Evolutionary conservation across 2,329 filamentous ascomycete species (phyloP).

Genomic region (Fonsecaea pugnacius): DNA sequence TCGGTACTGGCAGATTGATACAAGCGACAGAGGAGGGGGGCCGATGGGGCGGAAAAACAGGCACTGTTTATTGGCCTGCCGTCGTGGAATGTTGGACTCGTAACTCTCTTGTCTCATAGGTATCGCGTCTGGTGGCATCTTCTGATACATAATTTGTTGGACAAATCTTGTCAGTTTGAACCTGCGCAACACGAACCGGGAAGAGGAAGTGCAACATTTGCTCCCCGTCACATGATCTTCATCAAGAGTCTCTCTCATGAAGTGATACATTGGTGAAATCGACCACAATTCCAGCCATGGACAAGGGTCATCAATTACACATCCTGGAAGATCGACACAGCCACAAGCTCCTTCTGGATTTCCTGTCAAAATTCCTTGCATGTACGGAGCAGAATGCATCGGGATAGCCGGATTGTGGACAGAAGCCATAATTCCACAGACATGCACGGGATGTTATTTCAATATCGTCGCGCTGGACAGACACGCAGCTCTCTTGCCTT

Average conservation of each 20-base stretch:
- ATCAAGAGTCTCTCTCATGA: background rate
- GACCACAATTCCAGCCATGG: background rate
- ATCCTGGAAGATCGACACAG: background rate
- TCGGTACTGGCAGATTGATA: background rate
- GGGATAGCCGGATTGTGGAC: background rate
- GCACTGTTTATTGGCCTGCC: background rate
- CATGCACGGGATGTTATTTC: background rate
- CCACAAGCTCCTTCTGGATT: background rate
- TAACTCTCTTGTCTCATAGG: too few relatives aligned
- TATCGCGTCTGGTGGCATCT: background rate
- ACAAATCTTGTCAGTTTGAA: conserved; percentile 1
- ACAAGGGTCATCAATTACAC: background rate
- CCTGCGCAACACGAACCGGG: background rate
- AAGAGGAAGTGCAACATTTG: background rate
- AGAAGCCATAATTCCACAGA: background rate
- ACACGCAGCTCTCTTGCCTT: background rate
- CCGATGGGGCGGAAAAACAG: background rate
- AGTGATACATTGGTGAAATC: background rate
- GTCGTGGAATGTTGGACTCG: background rate
- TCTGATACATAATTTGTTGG: background rate
- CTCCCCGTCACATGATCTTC: background rate
- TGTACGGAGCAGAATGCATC: background rate
- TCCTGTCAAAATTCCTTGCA: background rate
- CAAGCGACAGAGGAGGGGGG: background rate
- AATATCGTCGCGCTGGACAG: background rate